Conservation (phyloP, 2,329 filamentous ascomycete species). For the Neofusicoccum cordaticola region DNA sequence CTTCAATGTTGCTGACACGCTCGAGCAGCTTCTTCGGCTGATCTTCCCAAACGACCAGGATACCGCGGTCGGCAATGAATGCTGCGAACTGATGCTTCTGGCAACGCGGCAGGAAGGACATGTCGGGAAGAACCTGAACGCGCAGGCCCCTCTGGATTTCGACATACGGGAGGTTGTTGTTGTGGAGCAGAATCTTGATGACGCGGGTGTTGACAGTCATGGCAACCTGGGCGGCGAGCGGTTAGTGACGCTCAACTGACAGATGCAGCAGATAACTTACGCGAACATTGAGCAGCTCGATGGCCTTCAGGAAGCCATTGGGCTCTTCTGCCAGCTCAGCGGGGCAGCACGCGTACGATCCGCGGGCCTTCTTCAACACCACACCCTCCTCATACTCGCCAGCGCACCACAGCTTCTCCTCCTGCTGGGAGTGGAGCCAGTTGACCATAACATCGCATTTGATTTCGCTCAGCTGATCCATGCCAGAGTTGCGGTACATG, state of each 20-base stretch:
- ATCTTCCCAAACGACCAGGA: slow-evolving; percentile 65
- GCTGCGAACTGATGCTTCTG: slow-evolving; percentile 66
- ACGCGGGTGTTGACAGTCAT: slow-evolving; percentile 67
- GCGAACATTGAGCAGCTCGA: slow-evolving; percentile 52
- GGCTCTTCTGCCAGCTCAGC: slow-evolving; percentile 45
- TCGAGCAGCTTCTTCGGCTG: slow-evolving; percentile 55
- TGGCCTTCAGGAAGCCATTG: slow-evolving; percentile 50
- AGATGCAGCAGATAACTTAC: slow-evolving; percentile 37
- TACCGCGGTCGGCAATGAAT: slow-evolving; percentile 57
- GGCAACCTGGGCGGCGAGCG: slow-evolving; percentile 49
- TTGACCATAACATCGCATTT: slow-evolving; percentile 63
- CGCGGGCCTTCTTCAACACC: slow-evolving; percentile 52
- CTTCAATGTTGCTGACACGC: slow-evolving; percentile 53
- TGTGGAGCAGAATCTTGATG: slow-evolving; percentile 58
- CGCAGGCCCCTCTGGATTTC: slow-evolving; percentile 58
- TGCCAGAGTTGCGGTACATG: slow-evolving; percentile 37
- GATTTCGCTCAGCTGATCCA: slow-evolving; percentile 51
- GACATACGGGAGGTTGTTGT: slow-evolving; percentile 53
- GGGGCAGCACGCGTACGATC: slow-evolving; percentile 53
- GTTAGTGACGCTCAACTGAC: slow-evolving; percentile 12
- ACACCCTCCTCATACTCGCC: slow-evolving; percentile 53
- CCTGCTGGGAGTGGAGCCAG: slow-evolving; percentile 61
- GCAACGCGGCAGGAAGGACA: slow-evolving; percentile 56
- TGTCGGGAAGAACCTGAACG: slow-evolving; percentile 60
- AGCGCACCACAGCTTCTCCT: slow-evolving; percentile 53